Evolutionary conservation across 768 basidiomycete genomes (phyloP).

Genomic region (Calocybe cyanea): DNA sequence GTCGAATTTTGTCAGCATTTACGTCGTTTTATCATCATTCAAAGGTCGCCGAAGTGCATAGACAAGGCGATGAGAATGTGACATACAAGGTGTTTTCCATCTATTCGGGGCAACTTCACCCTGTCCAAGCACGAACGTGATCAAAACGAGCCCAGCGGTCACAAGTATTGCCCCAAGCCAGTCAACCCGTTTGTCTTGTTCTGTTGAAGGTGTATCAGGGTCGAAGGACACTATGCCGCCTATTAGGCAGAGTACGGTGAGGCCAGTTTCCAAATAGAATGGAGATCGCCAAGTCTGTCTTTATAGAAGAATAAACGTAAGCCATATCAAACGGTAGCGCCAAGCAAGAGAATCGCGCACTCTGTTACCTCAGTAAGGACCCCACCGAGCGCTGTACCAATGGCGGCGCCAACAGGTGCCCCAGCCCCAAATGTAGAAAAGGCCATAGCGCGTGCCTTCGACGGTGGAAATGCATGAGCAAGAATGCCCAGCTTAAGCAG

Average conservation of each 20-base stretch:
- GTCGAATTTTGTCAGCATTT: neutral
- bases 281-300: slow-evolving; percentile 65
- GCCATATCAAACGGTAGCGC: neutral
- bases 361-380: slow-evolving; percentile 53
- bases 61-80: neutral
- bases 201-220: slow-evolving; percentile 42
- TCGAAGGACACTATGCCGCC: slow-evolving; percentile 62
- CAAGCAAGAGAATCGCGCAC: slow-evolving; percentile 23
- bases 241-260: slow-evolving; percentile 49
- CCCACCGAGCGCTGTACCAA: slow-evolving; percentile 73
- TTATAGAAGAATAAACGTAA: neutral
- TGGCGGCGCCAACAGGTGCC: slow-evolving; percentile 72
- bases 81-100: slow-evolving; percentile 44
- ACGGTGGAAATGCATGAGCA: slow-evolving; percentile 72
- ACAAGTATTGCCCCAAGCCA: slow-evolving; percentile 69
- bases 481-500: slow-evolving; percentile 67
- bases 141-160: slow-evolving; percentile 59
- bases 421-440: slow-evolving; percentile 86
- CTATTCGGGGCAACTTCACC: slow-evolving; percentile 52
- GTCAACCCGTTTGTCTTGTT: slow-evolving; percentile 51
- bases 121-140: slow-evolving; percentile 68
- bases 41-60: neutral
- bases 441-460: slow-evolving; percentile 61
- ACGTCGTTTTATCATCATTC: too few species aligned
- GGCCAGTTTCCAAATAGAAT: slow-evolving; percentile 53